Evolutionary conservation across 805 yeast species (phyloP), one percentile per base, ranked within the genome.

Genomic region (Saccharomyces paradoxus): DNA sequence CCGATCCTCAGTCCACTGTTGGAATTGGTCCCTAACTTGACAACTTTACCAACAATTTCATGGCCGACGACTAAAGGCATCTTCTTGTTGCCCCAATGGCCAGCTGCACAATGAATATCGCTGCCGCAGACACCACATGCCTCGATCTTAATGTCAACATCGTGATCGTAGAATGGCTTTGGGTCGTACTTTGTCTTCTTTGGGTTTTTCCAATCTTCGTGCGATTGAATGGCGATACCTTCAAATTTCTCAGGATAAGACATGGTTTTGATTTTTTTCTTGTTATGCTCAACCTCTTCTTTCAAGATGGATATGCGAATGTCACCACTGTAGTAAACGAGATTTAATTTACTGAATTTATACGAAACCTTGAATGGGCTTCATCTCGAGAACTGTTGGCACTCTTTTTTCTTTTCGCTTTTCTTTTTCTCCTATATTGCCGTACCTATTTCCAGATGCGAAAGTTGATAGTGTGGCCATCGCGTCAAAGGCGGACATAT

Each of bases 81-180:
- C 8, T 53, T 50, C 51, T 50, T 55, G 37, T 53, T 27, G 28
- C 63, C 61, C 67, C 69, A 65, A 49, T 60, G 55, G 37, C 63
- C 64, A 30, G 56, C 53, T 32, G 67, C 63, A 29, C 58, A 56
- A 47, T 64, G 67, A 7, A 59, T 41, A 53, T 84, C 89, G 31
- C 82, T 77, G 21, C 88, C 90, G 71, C 90, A 84, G 10, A 84
- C 73, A 62, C 87, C 87, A 69, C 86, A 82, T 55, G 80, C 77
- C 59, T 79, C 82, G 51, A 80, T 77, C 65, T 81, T 80, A 48
- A 82, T 73, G 58, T 81, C 84, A 46, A 83, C 75, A 60, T 82
- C 87, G 24, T 55, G 54, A 12, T 66, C 70, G 30, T 67, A 74
- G 50, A 79, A 72, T 21, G 62, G 56, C 68, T 81, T 81, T 58